Conservation (phyloP, 2,329 filamentous ascomycete genomes). For the Alternaria postmessia region DNA sequence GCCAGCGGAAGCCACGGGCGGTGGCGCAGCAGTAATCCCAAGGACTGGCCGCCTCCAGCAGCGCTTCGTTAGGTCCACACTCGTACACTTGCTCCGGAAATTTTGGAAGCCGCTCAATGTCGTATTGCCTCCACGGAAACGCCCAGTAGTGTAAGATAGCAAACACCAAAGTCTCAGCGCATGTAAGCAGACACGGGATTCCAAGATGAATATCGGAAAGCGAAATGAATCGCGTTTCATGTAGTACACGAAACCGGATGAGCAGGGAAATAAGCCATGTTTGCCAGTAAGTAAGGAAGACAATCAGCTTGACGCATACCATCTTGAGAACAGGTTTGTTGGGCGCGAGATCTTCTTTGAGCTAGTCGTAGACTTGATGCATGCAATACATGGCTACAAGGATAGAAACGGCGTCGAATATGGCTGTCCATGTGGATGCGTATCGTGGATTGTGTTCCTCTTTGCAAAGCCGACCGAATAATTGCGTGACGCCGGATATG, state of each 20-base stretch:
- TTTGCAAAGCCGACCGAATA: slow-evolving; percentile 76
- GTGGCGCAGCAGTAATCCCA: slow-evolving; percentile 86
- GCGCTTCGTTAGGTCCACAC: slow-evolving; percentile 70
- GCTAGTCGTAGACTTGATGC: slow-evolving; percentile 85
- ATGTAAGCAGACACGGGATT: slow-evolving; percentile 79
- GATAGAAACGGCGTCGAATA: slow-evolving; percentile 75
- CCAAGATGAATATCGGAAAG: slow-evolving; percentile 82
- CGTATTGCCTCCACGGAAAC: slow-evolving; percentile 79
- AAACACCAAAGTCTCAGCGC: slow-evolving; percentile 86
- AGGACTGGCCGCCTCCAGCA: slow-evolving; percentile 77
- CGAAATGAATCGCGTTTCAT: slow-evolving; percentile 68
- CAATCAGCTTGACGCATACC: slow-evolving; percentile 85
- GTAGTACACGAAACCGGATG: slow-evolving; percentile 68
- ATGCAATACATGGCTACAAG: slow-evolving; percentile 88
- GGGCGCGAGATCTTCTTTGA: slow-evolving; percentile 71
- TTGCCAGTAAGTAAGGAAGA: slow-evolving; percentile 93
- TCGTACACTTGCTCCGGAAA: slow-evolving; percentile 55
- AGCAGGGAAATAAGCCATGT: slow-evolving; percentile 56
- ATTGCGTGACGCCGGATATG: slow-evolving; percentile 76
- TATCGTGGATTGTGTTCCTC: slow-evolving; percentile 79
- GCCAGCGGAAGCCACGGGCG: slow-evolving; percentile 79
- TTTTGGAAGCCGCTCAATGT: slow-evolving; percentile 33
- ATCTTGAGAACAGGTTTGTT: slow-evolving; percentile 82
- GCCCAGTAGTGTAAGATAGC: slow-evolving; percentile 81
- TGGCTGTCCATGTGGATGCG: slow-evolving; percentile 83